Conservation (phyloP, 176 grass and related monocot genomes). For the Phyllostachys edulis region DNA sequence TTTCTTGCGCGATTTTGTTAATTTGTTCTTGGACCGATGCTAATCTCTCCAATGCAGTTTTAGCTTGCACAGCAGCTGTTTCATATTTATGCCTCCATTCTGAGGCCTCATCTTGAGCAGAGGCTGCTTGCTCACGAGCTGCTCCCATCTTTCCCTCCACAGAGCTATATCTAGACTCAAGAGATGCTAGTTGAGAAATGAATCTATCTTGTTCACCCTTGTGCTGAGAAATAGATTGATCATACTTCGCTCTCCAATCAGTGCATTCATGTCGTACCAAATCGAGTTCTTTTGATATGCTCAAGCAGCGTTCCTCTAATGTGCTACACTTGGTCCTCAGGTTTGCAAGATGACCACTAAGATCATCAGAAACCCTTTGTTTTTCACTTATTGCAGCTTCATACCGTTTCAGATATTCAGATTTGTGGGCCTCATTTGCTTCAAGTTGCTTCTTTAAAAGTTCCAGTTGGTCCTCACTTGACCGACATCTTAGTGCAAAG, state of each 20-base stretch:
- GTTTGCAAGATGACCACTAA: conserved; percentile 56
- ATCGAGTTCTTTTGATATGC: conserved; percentile 65
- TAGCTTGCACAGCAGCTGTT: conserved; percentile 60
- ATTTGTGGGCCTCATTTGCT: conserved; percentile 64
- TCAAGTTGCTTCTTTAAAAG: conserved; percentile 71
- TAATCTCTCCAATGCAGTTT: conserved; percentile 66
- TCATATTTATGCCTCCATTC: conserved; percentile 85
- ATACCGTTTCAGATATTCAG: conserved; percentile 69
- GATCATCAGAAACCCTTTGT: conserved; percentile 59
- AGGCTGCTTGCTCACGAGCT: conserved; percentile 58
- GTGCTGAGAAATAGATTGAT: conserved; percentile 42
- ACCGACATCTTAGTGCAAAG: conserved; percentile 56
- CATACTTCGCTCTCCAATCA: conserved; percentile 65
- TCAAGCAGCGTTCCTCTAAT: conserved; percentile 57
- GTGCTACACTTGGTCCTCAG: conserved; percentile 68
- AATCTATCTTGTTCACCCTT: conserved; percentile 49
- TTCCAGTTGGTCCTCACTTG: conserved; percentile 70
- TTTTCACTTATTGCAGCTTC: conserved; percentile 65
- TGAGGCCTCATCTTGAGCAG: conserved; percentile 63
- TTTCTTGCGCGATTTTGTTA: conserved; percentile 71
- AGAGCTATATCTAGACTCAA: conserved; percentile 57
- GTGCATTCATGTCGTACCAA: conserved; percentile 53
- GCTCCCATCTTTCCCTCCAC: conserved; percentile 58
- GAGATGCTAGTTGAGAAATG: conserved; percentile 34
- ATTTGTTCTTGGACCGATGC: conserved; percentile 62